phyloP scores from a whole-genome alignment of 202 grass and related monocot genomes.

The Cymbopogon flexuosus region DNA sequence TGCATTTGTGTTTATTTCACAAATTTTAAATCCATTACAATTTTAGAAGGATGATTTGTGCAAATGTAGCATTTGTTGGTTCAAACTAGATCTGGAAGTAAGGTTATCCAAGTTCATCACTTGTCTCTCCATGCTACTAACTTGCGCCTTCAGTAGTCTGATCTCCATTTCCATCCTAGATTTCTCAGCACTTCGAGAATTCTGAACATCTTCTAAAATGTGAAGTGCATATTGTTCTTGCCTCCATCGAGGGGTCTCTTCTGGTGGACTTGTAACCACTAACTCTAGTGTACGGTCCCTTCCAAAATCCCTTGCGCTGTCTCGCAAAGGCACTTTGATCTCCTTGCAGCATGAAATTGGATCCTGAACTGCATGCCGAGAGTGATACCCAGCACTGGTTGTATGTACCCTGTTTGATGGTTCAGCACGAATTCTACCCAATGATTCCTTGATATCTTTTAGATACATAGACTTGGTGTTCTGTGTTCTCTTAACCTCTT shows the following conservation, averaged over 20 bases:
- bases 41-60: constrained; percentile 22
- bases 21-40: constrained; percentile 4
- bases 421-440: constrained; percentile 35
- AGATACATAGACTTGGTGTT: constrained; percentile 25
- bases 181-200: constrained; percentile 21
- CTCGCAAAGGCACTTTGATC: constrained; percentile 31
- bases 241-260: constrained; percentile 41
- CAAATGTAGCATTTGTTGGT: constrained; percentile 18
- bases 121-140: constrained; percentile 45
- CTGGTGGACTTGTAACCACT: constrained; percentile 33
- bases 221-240: constrained; percentile 44
- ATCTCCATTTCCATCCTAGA: constrained; percentile 47
- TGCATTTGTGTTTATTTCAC: constrained; percentile 18
- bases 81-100: constrained; percentile 34
- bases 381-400: constrained; percentile 18
- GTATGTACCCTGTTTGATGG: constrained; percentile 30
- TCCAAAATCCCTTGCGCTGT: constrained; percentile 25
- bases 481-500: constrained; percentile 44
- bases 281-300: constrained; percentile 29
- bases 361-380: constrained; percentile 33
- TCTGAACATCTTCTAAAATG: constrained; percentile 41
- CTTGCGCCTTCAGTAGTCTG: constrained; percentile 46
- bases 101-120: constrained; percentile 42
- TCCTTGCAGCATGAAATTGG: constrained; percentile 36
- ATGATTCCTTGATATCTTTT: constrained; percentile 41